Conservation (phyloP, 2,329 filamentous ascomycete species). For the Cadophora sp. region DNA sequence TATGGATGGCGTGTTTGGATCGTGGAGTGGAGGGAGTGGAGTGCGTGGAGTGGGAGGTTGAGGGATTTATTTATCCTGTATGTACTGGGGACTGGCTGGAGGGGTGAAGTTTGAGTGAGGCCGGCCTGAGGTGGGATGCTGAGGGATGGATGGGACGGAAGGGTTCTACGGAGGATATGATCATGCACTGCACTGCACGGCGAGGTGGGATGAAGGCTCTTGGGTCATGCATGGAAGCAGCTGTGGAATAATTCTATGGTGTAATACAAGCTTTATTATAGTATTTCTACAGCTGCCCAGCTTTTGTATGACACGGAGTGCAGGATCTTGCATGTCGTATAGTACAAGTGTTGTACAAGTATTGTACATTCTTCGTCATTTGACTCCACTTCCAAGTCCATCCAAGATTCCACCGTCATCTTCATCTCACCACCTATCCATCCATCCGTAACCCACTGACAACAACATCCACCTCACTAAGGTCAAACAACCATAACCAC, state of each 20-base stretch:
- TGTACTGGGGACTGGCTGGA: too few relatives aligned
- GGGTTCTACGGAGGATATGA: background rate
- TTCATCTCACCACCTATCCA: too few relatives aligned
- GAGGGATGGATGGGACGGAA: background rate
- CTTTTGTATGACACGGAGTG: background rate
- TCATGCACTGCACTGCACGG: too few relatives aligned
- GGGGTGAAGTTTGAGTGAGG: too few relatives aligned
- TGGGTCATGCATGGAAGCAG: background rate
- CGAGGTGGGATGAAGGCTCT: too few relatives aligned
- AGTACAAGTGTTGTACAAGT: background rate
- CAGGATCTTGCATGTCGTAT: constrained; percentile 3
- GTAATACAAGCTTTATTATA: constrained; percentile 4
- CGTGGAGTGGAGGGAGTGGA: background rate
- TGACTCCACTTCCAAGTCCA: too few relatives aligned
- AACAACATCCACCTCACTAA: background rate
- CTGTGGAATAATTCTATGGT: background rate
- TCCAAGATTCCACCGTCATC: too few relatives aligned
- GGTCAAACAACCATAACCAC: background rate
- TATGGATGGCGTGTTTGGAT: background rate
- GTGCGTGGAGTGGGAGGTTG: background rate
- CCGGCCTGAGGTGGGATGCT: background rate
- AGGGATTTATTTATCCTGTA: background rate
- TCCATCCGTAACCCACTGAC: too few relatives aligned
- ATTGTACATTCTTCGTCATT: background rate
- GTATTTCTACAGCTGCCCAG: too few relatives aligned